Evolutionary conservation across 2,329 filamentous ascomycete species (phyloP), one percentile per base, ranked within the genome.

Genomic region (Paecilomyces dactylethromorphus): DNA sequence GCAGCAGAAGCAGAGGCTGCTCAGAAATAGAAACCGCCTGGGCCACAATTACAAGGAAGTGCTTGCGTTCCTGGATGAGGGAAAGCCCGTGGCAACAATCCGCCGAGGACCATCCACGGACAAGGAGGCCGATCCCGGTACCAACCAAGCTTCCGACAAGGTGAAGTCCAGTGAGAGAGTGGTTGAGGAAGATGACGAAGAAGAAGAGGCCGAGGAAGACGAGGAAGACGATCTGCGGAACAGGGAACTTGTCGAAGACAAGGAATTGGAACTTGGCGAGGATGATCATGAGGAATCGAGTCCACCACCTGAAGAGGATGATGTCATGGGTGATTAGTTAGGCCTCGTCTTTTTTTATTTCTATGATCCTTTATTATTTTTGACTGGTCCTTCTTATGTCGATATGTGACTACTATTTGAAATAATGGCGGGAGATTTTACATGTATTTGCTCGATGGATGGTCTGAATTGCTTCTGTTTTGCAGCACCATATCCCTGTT

Each of bases 41-140:
- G 94, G 94, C 2, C 79, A 84, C 53, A 97, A 94, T 71, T 95
- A 90, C 80, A 90, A 88, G 68, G 91, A 94, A 66, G 86, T 97
- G 6, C 79, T 96, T 3, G 84, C 85, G 8, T 94, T 88, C 71
- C 79, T 97, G 3, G 92, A 96, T 67, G 84, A 88, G 59, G 80
- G 82, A 54, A 86, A 87, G 67, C 64, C 69, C 35, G 68, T 67
- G 52, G 62, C 58, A 24, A 56, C 65, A 29, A 60, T 21, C 49
- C 58, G 31, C 56, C 65, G 12, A 64, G 61, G 24, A 62, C 65
- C 5, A 78, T 62, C 63, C 8, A 79, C 66, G 26, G 60, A 29
- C n/a, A 65, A 69, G 52, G 60, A 61, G 54, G 53, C 58, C 33
- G 18, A 55, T 60, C 53, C 66, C 73, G 59, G 76, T 76, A 61